Percentiles rank a stretch among this genome's conserved stretches.
Conservation (phyloP, 768 basidiomycete species). For the Phylloporus scabripes region DNA sequence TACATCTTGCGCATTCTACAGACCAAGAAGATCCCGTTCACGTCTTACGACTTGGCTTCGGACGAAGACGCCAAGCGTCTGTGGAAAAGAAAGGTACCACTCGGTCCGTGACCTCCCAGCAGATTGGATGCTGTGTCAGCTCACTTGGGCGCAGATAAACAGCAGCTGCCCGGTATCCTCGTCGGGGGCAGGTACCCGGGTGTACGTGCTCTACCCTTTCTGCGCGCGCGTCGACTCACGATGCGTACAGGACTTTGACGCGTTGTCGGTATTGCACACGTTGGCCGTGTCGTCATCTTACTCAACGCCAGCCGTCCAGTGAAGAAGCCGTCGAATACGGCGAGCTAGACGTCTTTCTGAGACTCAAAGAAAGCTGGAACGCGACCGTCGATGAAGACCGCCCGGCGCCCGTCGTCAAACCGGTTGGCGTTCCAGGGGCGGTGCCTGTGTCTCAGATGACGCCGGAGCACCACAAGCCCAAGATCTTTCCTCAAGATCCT, state of each 20-base stretch:
- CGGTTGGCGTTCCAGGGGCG: slow-evolving; percentile 80
- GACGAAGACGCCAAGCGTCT: slow-evolving; percentile 74
- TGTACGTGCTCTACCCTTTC: slow-evolving; percentile 39
- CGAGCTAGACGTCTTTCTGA: slow-evolving; percentile 66
- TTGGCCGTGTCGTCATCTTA: background rate
- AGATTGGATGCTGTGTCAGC: background rate
- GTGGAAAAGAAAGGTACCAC: slow-evolving; percentile 79
- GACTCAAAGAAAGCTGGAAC: slow-evolving; percentile 67
- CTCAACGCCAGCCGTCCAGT: slow-evolving; percentile 34
- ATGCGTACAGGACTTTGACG: slow-evolving; percentile 51
- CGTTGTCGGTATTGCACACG: slow-evolving; percentile 52
- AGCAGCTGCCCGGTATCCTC: slow-evolving; percentile 79
- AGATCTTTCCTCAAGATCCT: slow-evolving; percentile 42
- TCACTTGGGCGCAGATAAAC: slow-evolving; percentile 51
- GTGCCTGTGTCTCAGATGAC: slow-evolving; percentile 73
- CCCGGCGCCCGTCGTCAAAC: slow-evolving; percentile 48
- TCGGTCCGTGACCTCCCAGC: slow-evolving; percentile 36
- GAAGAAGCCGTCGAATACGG: slow-evolving; percentile 82
- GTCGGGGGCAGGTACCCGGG: slow-evolving; percentile 74
- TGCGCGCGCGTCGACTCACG: background rate
- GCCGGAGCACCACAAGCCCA: slow-evolving; percentile 61
- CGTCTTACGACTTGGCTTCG: slow-evolving; percentile 78
- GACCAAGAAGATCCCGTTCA: slow-evolving; percentile 79
- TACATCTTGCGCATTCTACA: slow-evolving; percentile 79
- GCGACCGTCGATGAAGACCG: slow-evolving; percentile 52